A percentile compares a stretch with the other conserved stretches of the same genome.
Evolutionary conservation across 208 protist species (phyloP).

Genomic region (Acanthamoeba comandoni): DNA sequence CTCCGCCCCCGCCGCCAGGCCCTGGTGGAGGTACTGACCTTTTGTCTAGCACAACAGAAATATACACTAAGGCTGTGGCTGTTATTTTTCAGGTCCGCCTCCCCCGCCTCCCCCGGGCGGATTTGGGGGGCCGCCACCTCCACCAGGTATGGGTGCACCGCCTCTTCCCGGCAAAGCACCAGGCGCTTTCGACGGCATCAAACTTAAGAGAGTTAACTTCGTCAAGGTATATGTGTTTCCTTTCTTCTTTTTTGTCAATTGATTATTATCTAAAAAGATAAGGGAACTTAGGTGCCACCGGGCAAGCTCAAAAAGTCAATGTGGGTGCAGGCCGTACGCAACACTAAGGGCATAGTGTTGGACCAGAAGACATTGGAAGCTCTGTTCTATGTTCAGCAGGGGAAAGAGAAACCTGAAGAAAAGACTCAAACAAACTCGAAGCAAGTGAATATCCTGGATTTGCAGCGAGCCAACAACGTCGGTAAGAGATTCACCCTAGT

Average conservation of each 20-base stretch:
- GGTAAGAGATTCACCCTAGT: too few species aligned
- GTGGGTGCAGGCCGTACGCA: conserved; percentile 41
- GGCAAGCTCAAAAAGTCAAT: conserved; percentile 56
- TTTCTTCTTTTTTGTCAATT: too few species aligned
- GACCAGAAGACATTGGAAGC: conserved; percentile 41
- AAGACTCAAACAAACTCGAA: conserved; percentile 6
- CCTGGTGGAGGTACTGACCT: too few species aligned
- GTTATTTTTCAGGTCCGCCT: too few species aligned
- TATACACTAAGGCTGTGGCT: too few species aligned
- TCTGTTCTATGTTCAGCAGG: conserved; percentile 1
- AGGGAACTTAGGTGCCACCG: conserved; percentile 40
- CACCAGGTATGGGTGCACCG: conserved; percentile 12
- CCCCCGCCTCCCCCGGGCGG: neutral
- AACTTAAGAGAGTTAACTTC: conserved; percentile 54
- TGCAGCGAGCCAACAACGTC: conserved; percentile 36
- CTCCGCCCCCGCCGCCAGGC: conserved; percentile 30
- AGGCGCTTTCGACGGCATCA: conserved; percentile 32
- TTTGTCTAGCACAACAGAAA: too few species aligned
- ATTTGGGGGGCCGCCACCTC: neutral
- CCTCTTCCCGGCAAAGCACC: conserved; percentile 12
- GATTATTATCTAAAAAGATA: too few species aligned
- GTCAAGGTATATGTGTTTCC: conserved; percentile 29
- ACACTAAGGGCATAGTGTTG: conserved; percentile 65
- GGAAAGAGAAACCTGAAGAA: conserved; percentile 46
- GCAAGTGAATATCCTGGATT: conserved; percentile 15